Percentiles rank a stretch among this genome's conserved stretches.
Conservation (phyloP, 371 early-diverging fungal species). For the Enterocytospora artemiae region DNA sequence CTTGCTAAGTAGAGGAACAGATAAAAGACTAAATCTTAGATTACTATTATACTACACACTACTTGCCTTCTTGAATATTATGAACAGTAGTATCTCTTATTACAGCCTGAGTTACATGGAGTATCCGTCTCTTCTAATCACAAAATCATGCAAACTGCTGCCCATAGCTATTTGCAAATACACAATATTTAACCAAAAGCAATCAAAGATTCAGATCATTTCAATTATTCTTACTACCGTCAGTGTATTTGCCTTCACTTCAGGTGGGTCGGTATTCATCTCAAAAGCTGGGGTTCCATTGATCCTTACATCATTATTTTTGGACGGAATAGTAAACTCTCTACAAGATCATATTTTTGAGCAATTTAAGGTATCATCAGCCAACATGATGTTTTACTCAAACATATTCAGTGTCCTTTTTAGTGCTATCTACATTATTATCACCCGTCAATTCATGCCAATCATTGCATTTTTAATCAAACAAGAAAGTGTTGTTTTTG, state of each 20-base stretch:
- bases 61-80: too few relatives aligned
- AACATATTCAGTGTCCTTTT: slow-evolving; percentile 67
- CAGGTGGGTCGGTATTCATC: too few relatives aligned
- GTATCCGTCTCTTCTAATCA: not conserved
- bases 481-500: slow-evolving; percentile 68
- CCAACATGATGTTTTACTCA: slow-evolving; percentile 92
- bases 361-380: slow-evolving; percentile 64
- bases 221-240: too few relatives aligned
- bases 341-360: slow-evolving; percentile 82
- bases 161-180: too few relatives aligned
- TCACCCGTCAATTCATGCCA: slow-evolving; percentile 63
- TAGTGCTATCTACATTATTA: slow-evolving; percentile 61
- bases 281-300: slow-evolving; percentile 72
- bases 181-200: too few relatives aligned
- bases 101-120: too few relatives aligned
- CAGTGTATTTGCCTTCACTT: too few relatives aligned
- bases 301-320: slow-evolving; percentile 67
- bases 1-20: slow-evolving; percentile 43
- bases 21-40: too few relatives aligned
- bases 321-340: slow-evolving; percentile 89
- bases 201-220: too few relatives aligned
- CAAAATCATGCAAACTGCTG: not conserved
- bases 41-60: too few relatives aligned
- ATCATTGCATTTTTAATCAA: slow-evolving; percentile 67
- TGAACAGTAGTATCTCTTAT: too few relatives aligned